Evolutionary conservation across 1,284 basidiomycete species (phyloP).

Genomic region (Trichosporon sp.): DNA sequence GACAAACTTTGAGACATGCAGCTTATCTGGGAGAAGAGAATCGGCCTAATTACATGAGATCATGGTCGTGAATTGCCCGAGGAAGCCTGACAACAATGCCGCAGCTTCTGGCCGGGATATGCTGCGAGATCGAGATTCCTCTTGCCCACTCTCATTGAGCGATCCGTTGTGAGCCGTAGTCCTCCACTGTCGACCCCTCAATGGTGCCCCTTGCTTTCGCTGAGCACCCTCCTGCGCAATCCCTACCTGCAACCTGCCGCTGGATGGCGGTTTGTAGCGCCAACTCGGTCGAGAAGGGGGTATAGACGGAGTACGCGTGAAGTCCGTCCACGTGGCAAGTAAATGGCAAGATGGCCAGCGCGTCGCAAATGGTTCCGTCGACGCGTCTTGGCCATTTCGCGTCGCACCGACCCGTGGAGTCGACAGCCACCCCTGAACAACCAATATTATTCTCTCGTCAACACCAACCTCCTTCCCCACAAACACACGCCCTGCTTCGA

Average conservation of each 20-base stretch:
- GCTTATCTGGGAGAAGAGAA: not conserved
- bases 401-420: not conserved
- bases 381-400: constrained; percentile 14
- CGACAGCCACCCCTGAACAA: constrained; percentile 5
- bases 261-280: not conserved
- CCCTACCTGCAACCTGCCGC: not conserved
- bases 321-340: constrained; percentile 1
- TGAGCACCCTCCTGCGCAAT: not conserved
- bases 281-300: not conserved
- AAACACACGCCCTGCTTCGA: not conserved
- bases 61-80: not conserved
- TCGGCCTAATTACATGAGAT: not conserved
- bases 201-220: not conserved
- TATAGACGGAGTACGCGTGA: not conserved
- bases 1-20: constrained; percentile 2
- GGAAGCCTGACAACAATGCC: not conserved
- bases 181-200: not conserved
- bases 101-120: too few relatives aligned
- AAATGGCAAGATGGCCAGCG: not conserved
- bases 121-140: too few relatives aligned
- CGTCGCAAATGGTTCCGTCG: constrained; percentile 2
- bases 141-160: too few relatives aligned
- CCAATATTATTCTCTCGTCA: constrained; percentile 14
- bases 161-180: too few relatives aligned
- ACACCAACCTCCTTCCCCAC: not conserved